These are phyloP conservation scores for Melampsora americana DNA, from an alignment of 1,284 basidiomycete species.

Conservation along the genomic window DNA sequence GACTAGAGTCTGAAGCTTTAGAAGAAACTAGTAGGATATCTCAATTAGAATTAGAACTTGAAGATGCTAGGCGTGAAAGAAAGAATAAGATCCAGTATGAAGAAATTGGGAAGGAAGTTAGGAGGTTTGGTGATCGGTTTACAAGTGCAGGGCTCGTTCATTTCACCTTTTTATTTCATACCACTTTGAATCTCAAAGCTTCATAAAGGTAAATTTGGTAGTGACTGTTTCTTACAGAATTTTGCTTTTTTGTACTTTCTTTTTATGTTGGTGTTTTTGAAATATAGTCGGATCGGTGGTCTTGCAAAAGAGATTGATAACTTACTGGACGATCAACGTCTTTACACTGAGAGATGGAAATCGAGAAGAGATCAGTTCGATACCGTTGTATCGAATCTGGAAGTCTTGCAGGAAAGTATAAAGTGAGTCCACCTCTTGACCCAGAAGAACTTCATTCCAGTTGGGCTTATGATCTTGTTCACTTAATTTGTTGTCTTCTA, in stretches of 20 bases:
- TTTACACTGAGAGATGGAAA: conserved; percentile 38
- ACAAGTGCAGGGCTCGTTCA: conserved; percentile 38
- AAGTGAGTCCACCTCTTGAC: conserved; percentile 2
- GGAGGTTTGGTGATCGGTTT: conserved; percentile 40
- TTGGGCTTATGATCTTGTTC: not conserved
- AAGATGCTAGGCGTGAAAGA: conserved; percentile 26
- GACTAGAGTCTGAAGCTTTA: conserved; percentile 8
- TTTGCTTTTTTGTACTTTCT: not conserved
- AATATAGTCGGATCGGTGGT: conserved; percentile 30
- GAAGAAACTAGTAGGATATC: conserved; percentile 9
- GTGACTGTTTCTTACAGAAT: conserved; percentile 9
- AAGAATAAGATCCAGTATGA: conserved; percentile 39
- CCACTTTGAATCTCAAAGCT: not conserved
- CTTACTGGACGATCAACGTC: conserved; percentile 34
- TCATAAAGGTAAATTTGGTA: not conserved
- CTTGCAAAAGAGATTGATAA: conserved; percentile 27
- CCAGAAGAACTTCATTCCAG: not conserved
- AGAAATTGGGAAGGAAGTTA: conserved; percentile 40
- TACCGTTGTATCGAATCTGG: conserved; percentile 35
- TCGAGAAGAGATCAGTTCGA: conserved; percentile 36
- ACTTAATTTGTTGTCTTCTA: not conserved
- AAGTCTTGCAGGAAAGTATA: conserved; percentile 40
- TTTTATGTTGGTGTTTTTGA: not conserved
- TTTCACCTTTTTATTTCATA: conserved; percentile 9
- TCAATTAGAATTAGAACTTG: conserved; percentile 27